Evolutionary conservation across 371 early-diverging fungal genomes (phyloP).

Genomic region (Mortierella sp.): DNA sequence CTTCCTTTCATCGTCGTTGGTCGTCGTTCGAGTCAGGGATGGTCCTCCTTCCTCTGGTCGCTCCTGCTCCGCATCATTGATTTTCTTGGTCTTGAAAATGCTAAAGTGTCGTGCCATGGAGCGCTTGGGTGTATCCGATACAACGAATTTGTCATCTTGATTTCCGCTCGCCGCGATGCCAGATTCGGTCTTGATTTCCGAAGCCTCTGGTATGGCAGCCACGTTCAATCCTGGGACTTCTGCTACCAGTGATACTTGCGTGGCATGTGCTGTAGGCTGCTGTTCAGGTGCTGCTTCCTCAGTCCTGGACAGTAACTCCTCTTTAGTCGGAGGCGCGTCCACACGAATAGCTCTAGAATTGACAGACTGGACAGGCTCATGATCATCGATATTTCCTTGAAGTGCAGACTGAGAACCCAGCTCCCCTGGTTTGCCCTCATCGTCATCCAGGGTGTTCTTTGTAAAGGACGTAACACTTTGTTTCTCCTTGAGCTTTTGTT

Average conservation of each 20-base stretch:
- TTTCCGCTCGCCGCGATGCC: background rate
- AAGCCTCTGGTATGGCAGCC: background rate
- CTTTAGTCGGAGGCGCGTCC: no score
- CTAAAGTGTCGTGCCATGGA: slow-evolving; percentile 36
- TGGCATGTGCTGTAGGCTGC: background rate
- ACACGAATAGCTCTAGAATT: background rate
- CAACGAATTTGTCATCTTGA: slow-evolving; percentile 6
- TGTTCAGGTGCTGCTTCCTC: no score
- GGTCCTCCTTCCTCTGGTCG: slow-evolving; percentile 4
- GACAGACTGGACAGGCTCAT: background rate
- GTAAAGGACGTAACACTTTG: slow-evolving; percentile 7
- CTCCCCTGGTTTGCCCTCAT: no score
- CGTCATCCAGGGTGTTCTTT: no score
- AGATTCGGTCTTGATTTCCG: background rate
- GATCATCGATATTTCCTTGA: no score
- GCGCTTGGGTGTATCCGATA: slow-evolving; percentile 17
- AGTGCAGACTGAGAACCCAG: background rate
- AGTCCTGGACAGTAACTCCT: no score
- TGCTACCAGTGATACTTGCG: background rate
- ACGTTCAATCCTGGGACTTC: no score
- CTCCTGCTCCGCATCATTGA: slow-evolving; percentile 8
- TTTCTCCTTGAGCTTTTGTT: slow-evolving; percentile 16
- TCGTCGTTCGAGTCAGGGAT: slow-evolving; percentile 9
- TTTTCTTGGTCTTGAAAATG: slow-evolving; percentile 43
- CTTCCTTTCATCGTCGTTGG: slow-evolving; percentile 37